Evolutionary conservation across 495 filamentous ascomycete genomes (phyloP).

Genomic region (Aspergillus funiculosus): DNA sequence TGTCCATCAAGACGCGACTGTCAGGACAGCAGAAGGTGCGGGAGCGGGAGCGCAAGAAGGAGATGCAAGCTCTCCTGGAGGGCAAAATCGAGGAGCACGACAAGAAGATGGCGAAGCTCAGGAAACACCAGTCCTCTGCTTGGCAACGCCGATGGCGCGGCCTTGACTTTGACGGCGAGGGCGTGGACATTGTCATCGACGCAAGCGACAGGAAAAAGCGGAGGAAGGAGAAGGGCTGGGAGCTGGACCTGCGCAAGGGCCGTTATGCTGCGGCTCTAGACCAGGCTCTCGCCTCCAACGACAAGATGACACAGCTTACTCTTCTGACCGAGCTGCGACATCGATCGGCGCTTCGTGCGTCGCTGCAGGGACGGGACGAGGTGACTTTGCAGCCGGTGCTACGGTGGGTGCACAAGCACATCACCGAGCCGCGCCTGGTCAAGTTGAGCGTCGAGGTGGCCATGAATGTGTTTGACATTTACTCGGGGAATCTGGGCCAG

Average conservation of each 20-base stretch:
- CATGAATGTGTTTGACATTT: slow-evolving; percentile 77
- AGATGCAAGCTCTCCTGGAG: slow-evolving; percentile 77
- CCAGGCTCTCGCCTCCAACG: slow-evolving; percentile 55
- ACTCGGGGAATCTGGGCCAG: slow-evolving; percentile 71
- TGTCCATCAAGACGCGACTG: slow-evolving; percentile 81
- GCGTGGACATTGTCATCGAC: slow-evolving; percentile 79
- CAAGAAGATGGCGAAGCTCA: slow-evolving; percentile 55
- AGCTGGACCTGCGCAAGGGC: slow-evolving; percentile 70
- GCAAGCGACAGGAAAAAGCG: slow-evolving; percentile 54
- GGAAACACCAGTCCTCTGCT: slow-evolving; percentile 61
- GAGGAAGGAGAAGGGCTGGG: slow-evolving; percentile 68
- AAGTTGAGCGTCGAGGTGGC: slow-evolving; percentile 71
- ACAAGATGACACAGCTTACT: slow-evolving; percentile 61
- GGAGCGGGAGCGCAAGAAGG: slow-evolving; percentile 71
- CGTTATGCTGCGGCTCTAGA: slow-evolving; percentile 75
- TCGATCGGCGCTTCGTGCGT: slow-evolving; percentile 76
- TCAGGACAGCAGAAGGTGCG: slow-evolving; percentile 75
- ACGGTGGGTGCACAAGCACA: slow-evolving; percentile 72
- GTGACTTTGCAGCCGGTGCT: slow-evolving; percentile 72
- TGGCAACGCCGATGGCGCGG: slow-evolving; percentile 66
- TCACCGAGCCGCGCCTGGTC: slow-evolving; percentile 73
- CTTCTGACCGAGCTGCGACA: slow-evolving; percentile 79
- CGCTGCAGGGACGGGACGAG: slow-evolving; percentile 79
- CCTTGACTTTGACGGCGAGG: slow-evolving; percentile 78
- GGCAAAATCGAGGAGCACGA: slow-evolving; percentile 69